Evolutionary conservation across 495 filamentous ascomycete genomes (phyloP).

Genomic region (Polyplosphaeria fusca): DNA sequence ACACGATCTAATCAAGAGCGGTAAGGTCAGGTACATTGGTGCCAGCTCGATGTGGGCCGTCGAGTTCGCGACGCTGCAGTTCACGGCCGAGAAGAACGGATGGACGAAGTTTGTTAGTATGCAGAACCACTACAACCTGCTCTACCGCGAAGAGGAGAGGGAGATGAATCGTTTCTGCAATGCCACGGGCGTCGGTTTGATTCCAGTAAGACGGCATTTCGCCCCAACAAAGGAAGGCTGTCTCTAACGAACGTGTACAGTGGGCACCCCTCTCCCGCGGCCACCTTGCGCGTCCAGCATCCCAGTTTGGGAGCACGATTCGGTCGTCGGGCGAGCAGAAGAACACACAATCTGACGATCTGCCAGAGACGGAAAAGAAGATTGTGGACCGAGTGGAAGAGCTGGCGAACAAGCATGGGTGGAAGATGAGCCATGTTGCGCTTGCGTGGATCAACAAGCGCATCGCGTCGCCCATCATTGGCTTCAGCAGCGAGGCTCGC

Average conservation of each 20-base stretch:
- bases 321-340: slow-evolving; percentile 35
- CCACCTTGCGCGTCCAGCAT: slow-evolving; percentile 38
- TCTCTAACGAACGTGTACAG: neutral
- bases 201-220: slow-evolving; percentile 29
- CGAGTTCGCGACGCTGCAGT: slow-evolving; percentile 41
- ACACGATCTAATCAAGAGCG: slow-evolving; percentile 40
- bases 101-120: slow-evolving; percentile 46
- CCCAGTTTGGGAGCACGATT: slow-evolving; percentile 31
- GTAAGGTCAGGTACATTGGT: slow-evolving; percentile 44
- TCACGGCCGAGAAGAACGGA: slow-evolving; percentile 42
- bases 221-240: too few species aligned
- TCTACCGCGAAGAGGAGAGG: slow-evolving; percentile 44
- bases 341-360: slow-evolving; percentile 25
- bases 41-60: slow-evolving; percentile 42
- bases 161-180: slow-evolving; percentile 44
- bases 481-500: slow-evolving; percentile 35
- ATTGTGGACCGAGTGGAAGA: slow-evolving; percentile 41
- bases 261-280: slow-evolving; percentile 43
- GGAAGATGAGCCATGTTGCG: slow-evolving; percentile 41
- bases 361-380: slow-evolving; percentile 38
- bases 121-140: slow-evolving; percentile 45
- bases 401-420: slow-evolving; percentile 42
- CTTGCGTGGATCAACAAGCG: slow-evolving; percentile 43
- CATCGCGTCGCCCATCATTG: slow-evolving; percentile 41
- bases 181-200: slow-evolving; percentile 41